These are phyloP conservation scores for Imleria badia DNA, from an alignment of 768 basidiomycete genomes.

Conservation along the genomic window DNA sequence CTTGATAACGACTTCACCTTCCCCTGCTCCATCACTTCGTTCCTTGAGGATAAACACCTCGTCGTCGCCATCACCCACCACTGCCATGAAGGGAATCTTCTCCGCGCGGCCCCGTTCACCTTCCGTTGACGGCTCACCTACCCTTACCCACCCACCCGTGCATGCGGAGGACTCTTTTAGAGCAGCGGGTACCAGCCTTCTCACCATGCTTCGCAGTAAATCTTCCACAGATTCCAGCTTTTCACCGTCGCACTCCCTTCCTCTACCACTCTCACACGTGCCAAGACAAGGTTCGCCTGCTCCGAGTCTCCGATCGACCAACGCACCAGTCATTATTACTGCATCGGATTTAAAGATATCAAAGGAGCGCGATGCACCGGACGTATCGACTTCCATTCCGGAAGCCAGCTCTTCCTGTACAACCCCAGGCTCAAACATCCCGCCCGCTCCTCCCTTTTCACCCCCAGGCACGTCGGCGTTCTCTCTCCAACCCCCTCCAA, in stretches of 20 bases:
- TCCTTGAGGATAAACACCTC: slow-evolving; percentile 23
- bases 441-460: slow-evolving; percentile 25
- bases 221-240: slow-evolving; percentile 30
- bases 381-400: slow-evolving; percentile 10
- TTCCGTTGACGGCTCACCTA: slow-evolving; percentile 46
- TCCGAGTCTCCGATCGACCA: slow-evolving; percentile 26
- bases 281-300: slow-evolving; percentile 24
- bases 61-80: slow-evolving; percentile 16
- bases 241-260: slow-evolving; percentile 32
- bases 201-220: slow-evolving; percentile 49
- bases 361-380: slow-evolving; percentile 34
- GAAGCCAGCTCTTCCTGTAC: slow-evolving; percentile 25
- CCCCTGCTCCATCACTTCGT: slow-evolving; percentile 30
- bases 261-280: slow-evolving; percentile 25
- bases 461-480: slow-evolving; percentile 30
- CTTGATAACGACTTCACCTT: slow-evolving; percentile 24
- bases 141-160: slow-evolving; percentile 34
- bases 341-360: slow-evolving; percentile 40
- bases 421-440: slow-evolving; percentile 27
- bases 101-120: slow-evolving; percentile 28
- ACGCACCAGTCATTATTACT: slow-evolving; percentile 17
- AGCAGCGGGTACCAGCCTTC: slow-evolving; percentile 52
- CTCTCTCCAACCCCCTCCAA: slow-evolving; percentile 36
- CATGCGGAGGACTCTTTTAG: slow-evolving; percentile 55
- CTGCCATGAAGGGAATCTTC: slow-evolving; percentile 22